Conservation (phyloP, 2,329 filamentous ascomycete species). For the Leptosphaerulina australis region DNA sequence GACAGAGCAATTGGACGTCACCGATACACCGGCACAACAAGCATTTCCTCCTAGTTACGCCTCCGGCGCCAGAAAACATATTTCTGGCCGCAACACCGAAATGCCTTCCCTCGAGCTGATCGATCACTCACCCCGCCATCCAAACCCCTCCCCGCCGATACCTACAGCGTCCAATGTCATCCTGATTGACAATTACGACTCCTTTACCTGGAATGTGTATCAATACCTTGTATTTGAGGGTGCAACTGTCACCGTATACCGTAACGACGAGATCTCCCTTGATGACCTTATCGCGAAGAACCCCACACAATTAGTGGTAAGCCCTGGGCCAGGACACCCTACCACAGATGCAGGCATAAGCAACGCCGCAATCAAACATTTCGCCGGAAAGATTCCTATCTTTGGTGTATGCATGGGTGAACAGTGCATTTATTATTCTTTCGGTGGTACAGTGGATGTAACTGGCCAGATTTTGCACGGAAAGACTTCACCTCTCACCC, state of each 20-base stretch:
- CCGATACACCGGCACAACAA: background rate
- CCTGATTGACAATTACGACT: constrained; percentile 98
- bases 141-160: constrained; percentile 73
- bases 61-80: background rate
- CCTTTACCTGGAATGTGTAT: constrained; percentile 99
- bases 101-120: constrained; percentile 60
- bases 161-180: constrained; percentile 86
- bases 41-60: too few relatives aligned
- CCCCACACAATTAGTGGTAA: constrained; percentile 92
- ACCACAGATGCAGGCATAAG: constrained; percentile 90
- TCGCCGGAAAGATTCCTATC: constrained; percentile 91
- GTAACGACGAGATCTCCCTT: constrained; percentile 89
- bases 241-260: constrained; percentile 83
- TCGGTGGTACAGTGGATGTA: constrained; percentile 87
- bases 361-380: constrained; percentile 87
- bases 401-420: constrained; percentile 99
- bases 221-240: constrained; percentile 98
- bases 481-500: constrained; percentile 88
- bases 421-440: constrained; percentile 95
- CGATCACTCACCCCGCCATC: constrained; percentile 88
- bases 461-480: constrained; percentile 97
- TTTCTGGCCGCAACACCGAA: constrained; percentile 1
- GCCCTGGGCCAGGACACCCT: constrained; percentile 93
- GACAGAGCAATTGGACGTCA: background rate
- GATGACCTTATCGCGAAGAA: constrained; percentile 82